Conservation (phyloP, 1,139 yeast genomes). For the Kodamaea arcana region DNA sequence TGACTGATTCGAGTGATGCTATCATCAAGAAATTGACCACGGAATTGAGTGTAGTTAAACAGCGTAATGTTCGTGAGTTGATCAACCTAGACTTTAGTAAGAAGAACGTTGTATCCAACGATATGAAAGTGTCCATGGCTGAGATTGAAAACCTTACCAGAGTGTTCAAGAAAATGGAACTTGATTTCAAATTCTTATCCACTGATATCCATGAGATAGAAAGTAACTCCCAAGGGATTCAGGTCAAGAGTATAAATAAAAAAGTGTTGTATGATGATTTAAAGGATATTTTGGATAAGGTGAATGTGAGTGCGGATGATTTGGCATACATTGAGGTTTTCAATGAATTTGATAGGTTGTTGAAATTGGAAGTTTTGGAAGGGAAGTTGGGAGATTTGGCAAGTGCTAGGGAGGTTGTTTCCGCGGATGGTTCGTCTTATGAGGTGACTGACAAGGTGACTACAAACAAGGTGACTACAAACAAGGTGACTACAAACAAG, state of each 20-base stretch:
- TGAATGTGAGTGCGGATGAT: constrained; percentile 58
- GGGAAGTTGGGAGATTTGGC: constrained; percentile 53
- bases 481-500: too few relatives aligned
- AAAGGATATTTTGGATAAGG: constrained; percentile 62
- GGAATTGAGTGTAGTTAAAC: constrained; percentile 33
- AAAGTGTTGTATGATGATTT: constrained; percentile 68
- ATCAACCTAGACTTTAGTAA: constrained; percentile 39
- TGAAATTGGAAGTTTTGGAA: constrained; percentile 52
- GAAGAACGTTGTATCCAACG: constrained; percentile 31
- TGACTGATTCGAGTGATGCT: constrained; percentile 56
- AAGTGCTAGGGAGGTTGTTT: constrained; percentile 60
- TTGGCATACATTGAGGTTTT: constrained; percentile 46
- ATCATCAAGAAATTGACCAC: constrained; percentile 54
- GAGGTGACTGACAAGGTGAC: too few relatives aligned
- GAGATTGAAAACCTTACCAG: constrained; percentile 66
- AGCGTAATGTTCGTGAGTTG: constrained; percentile 35
- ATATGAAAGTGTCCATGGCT: constrained; percentile 40
- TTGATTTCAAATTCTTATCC: constrained; percentile 43
- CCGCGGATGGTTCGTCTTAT: constrained; percentile 37
- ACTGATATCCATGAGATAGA: constrained; percentile 72
- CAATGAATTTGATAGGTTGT: constrained; percentile 46
- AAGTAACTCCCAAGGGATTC: constrained; percentile 74
- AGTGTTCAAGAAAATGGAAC: constrained; percentile 42
- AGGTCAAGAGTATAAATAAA: constrained; percentile 79
- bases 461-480: too few relatives aligned